Conservation (phyloP, 257 asterid species). For the Solanum phureja region DNA sequence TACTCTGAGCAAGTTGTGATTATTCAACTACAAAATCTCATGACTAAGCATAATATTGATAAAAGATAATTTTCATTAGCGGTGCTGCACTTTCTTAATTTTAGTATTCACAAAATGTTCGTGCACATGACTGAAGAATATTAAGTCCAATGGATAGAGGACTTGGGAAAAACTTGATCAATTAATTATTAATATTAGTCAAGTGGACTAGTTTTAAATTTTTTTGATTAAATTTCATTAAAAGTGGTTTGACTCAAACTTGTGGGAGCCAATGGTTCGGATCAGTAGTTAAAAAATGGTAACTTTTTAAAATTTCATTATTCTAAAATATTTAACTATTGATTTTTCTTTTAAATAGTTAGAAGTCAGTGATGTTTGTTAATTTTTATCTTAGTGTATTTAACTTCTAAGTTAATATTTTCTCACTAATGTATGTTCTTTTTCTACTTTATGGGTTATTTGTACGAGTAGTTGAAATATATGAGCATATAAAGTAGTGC, state of each 20-base stretch:
- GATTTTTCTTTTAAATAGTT: neutral
- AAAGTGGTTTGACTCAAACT: neutral
- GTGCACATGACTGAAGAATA: neutral
- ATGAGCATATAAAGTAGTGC: neutral
- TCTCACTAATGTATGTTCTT: neutral
- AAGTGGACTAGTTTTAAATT: neutral
- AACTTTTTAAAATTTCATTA: too few relatives aligned
- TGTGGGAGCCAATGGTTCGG: neutral
- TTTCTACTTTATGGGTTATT: neutral
- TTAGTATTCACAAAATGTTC: neutral
- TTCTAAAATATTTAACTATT: neutral
- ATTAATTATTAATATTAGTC: neutral
- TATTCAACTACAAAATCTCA: neutral
- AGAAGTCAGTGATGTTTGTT: neutral
- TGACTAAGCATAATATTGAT: neutral
- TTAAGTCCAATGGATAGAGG: neutral
- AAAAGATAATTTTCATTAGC: neutral
- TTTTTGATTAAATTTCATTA: neutral
- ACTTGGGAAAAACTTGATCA: neutral
- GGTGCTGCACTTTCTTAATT: neutral
- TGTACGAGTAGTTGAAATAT: neutral
- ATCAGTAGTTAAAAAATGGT: neutral
- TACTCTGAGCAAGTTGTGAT: neutral
- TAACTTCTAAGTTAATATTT: too few relatives aligned
- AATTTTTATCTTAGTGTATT: neutral